These are phyloP conservation scores for Phaseolus lunatus DNA, from an alignment of 306 rosid species.

Conservation along the genomic window DNA sequence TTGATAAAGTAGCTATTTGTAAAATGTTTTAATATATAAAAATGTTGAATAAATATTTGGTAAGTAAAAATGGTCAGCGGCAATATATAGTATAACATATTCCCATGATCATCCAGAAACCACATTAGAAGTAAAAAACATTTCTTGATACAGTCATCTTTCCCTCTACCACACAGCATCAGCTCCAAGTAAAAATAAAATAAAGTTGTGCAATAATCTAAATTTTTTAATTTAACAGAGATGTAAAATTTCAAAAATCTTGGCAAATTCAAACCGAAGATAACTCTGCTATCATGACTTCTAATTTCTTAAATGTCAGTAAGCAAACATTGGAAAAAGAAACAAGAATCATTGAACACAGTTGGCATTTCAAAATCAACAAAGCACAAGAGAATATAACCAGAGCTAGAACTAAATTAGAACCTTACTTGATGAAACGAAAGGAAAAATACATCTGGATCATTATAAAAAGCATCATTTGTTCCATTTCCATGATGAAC, in stretches of 20 bases:
- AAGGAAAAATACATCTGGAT: slow-evolving; percentile 86
- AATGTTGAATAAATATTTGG: not conserved
- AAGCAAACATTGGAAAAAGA: slow-evolving; percentile 9
- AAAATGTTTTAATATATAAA: not conserved
- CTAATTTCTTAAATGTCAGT: not conserved
- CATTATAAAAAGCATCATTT: slow-evolving; percentile 89
- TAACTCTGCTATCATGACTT: slow-evolving; percentile 2
- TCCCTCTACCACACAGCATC: slow-evolving; percentile 16
- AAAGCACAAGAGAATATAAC: not conserved
- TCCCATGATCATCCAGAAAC: not conserved
- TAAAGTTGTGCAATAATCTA: not conserved
- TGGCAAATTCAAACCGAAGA: slow-evolving; percentile 5
- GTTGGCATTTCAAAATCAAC: slow-evolving; percentile 39
- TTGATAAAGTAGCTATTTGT: not conserved
- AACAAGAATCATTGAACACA: slow-evolving; percentile 1
- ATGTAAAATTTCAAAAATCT: not conserved
- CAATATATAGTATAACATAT: not conserved
- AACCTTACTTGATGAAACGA: slow-evolving; percentile 92
- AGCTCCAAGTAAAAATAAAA: slow-evolving; percentile 12
- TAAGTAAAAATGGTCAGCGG: not conserved
- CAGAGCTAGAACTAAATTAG: slow-evolving; percentile 28
- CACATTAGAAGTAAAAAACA: slow-evolving; percentile 13
- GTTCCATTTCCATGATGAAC: slow-evolving; percentile 98
- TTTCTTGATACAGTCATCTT: not conserved
- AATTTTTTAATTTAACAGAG: slow-evolving; percentile 2